A percentile compares a stretch with the other conserved stretches of the same genome.
phyloP scores from a whole-genome alignment of 2,329 filamentous ascomycete species.

The Hymenoscyphus linearis region DNA sequence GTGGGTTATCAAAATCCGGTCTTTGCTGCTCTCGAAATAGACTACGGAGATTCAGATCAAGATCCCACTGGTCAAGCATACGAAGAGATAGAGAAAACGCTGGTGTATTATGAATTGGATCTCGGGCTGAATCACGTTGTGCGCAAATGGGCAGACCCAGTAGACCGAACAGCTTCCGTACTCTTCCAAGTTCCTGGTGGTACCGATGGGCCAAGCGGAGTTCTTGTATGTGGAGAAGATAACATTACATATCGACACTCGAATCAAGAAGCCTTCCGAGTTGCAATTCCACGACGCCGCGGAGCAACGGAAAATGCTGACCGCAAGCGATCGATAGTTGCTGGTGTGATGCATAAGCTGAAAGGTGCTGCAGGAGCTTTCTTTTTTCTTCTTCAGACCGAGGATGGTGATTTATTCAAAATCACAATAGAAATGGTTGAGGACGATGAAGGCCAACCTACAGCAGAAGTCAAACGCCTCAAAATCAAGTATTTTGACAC shows the following conservation, averaged over 20 bases:
- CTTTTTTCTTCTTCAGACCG: conserved; percentile 93
- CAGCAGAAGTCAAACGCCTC: conserved; percentile 73
- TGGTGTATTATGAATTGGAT: conserved; percentile 97
- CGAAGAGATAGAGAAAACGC: conserved; percentile 76
- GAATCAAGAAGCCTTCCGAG: conserved; percentile 82
- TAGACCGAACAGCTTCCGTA: conserved; percentile 82
- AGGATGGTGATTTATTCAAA: conserved; percentile 98
- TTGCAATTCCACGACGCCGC: conserved; percentile 80
- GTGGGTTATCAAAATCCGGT: conserved; percentile 97
- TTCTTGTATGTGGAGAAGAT: conserved; percentile 90
- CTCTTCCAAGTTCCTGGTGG: conserved; percentile 95
- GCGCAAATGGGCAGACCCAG: conserved; percentile 89
- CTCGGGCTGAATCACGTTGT: conserved; percentile 96
- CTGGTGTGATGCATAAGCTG: conserved; percentile 96
- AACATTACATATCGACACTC: conserved; percentile 96
- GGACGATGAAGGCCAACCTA: conserved; percentile 70
- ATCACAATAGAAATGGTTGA: conserved; percentile 87
- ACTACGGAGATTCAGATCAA: conserved; percentile 87
- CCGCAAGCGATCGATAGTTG: conserved; percentile 78
- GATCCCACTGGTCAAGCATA: conserved; percentile 81
- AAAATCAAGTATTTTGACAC: conserved; percentile 99
- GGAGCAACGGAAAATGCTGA: conserved; percentile 89
- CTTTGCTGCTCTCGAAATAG: conserved; percentile 89
- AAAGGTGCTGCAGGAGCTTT: conserved; percentile 78
- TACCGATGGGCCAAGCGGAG: conserved; percentile 87